Percentiles rank a stretch among this genome's conserved stretches.
phyloP scores from a whole-genome alignment of 2,329 filamentous ascomycete species.

The Pseudogymnoascus sp. region DNA sequence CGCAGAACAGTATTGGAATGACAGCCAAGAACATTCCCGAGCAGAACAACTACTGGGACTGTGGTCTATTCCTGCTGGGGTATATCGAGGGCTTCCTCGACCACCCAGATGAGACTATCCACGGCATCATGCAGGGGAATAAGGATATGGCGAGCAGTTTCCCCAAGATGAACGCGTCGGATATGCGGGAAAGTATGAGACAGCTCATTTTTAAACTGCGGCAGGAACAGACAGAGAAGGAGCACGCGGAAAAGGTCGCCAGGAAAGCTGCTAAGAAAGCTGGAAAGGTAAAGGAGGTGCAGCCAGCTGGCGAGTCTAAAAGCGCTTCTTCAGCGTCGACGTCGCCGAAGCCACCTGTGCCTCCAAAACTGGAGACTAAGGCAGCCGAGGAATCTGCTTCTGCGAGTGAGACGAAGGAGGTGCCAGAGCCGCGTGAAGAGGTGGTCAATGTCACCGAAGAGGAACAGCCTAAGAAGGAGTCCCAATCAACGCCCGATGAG shows the following conservation, averaged over 20 bases:
- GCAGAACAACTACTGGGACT: conserved; percentile 82
- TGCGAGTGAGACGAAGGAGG: not conserved
- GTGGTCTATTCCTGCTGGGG: conserved; percentile 75
- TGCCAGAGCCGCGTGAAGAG: not conserved
- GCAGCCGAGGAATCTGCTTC: not conserved
- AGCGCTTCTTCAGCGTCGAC: not conserved
- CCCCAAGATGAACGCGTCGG: conserved; percentile 39
- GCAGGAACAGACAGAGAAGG: conserved; percentile 41
- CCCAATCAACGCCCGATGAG: not conserved
- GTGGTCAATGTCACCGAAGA: not conserved
- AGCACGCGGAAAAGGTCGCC: conserved; percentile 20
- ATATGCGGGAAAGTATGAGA: conserved; percentile 59
- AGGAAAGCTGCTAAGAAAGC: not conserved
- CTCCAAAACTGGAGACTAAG: not conserved
- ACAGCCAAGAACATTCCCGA: conserved; percentile 67
- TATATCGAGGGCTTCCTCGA: conserved; percentile 78
- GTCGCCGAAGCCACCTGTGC: not conserved
- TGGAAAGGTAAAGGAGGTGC: not conserved
- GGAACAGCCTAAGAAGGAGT: not conserved
- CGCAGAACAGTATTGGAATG: conserved; percentile 39
- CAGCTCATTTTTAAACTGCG: conserved; percentile 57
- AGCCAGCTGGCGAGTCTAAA: not conserved
- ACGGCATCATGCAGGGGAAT: conserved; percentile 51
- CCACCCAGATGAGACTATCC: conserved; percentile 62
- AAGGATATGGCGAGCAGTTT: conserved; percentile 31